phyloP scores from a whole-genome alignment of 306 rosid genomes.

The Spatholobus suberectus region DNA sequence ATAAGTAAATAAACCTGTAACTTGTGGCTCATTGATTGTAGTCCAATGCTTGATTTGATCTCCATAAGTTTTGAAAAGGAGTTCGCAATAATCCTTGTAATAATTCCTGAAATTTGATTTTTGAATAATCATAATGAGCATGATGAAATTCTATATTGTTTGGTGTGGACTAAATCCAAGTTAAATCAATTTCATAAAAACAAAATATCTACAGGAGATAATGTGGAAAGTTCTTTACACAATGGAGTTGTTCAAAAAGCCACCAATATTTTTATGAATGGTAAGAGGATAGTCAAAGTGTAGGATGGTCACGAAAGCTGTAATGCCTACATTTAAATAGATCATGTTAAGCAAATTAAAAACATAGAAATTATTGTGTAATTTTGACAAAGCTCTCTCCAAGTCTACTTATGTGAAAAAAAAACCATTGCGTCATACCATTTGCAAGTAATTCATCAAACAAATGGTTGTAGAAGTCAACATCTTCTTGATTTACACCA shows the following conservation, averaged over 20 bases:
- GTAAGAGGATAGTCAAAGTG: conserved; percentile 48
- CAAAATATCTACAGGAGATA: neutral
- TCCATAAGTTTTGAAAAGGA: conserved; percentile 48
- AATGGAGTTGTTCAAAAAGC: conserved; percentile 37
- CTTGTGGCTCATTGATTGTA: conserved; percentile 50
- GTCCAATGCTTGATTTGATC: conserved; percentile 56
- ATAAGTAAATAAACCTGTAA: conserved; percentile 26
- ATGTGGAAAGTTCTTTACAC: conserved; percentile 40
- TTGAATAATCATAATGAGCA: neutral
- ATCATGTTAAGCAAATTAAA: neutral
- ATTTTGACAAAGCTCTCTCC: neutral
- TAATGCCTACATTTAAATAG: conserved; percentile 32
- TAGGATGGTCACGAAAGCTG: conserved; percentile 35
- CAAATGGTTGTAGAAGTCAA: conserved; percentile 45
- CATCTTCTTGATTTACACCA: conserved; percentile 47
- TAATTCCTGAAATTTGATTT: conserved; percentile 42
- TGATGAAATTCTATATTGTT: neutral
- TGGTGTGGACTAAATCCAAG: neutral
- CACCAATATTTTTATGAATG: neutral
- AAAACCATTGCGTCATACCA: conserved; percentile 29
- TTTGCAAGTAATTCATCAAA: conserved; percentile 42
- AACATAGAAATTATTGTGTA: neutral
- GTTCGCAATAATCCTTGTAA: conserved; percentile 48
- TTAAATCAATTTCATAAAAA: neutral
- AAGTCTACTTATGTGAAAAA: neutral